These are phyloP conservation scores for Hortiboletus campestris DNA, from an alignment of 768 basidiomycete genomes.

Conservation along the genomic window DNA sequence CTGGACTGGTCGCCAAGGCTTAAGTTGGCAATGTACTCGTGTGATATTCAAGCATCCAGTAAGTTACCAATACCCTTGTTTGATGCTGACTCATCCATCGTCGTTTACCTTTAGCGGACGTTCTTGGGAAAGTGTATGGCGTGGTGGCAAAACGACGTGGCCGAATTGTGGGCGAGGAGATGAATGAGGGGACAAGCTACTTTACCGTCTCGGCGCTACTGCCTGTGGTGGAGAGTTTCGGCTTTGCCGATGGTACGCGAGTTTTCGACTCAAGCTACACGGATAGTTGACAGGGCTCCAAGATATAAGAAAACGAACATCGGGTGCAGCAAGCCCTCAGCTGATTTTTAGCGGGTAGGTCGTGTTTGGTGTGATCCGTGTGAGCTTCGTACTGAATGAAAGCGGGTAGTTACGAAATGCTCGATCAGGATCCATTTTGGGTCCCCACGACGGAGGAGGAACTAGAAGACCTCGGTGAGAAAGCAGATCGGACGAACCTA, in stretches of 20 bases:
- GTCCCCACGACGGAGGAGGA: slow-evolving; percentile 97
- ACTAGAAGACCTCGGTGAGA: slow-evolving; percentile 94
- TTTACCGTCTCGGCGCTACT: slow-evolving; percentile 89
- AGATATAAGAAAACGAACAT: slow-evolving; percentile 96
- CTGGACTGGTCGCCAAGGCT: slow-evolving; percentile 97
- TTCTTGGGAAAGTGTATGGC: slow-evolving; percentile 94
- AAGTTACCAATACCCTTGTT: slow-evolving; percentile 31
- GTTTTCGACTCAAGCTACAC: background rate
- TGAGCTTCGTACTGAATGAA: slow-evolving; percentile 15
- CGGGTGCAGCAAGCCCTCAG: slow-evolving; percentile 96
- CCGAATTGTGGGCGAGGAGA: slow-evolving; percentile 92
- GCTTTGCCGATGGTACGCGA: slow-evolving; percentile 86
- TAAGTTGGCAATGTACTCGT: slow-evolving; percentile 98
- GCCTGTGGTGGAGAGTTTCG: slow-evolving; percentile 96
- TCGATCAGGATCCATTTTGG: slow-evolving; percentile 97
- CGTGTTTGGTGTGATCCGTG: background rate
- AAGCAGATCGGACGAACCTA: slow-evolving; percentile 90
- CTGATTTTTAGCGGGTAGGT: slow-evolving; percentile 92
- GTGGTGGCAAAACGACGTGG: slow-evolving; percentile 92
- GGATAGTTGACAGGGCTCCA: slow-evolving; percentile 9
- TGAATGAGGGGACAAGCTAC: slow-evolving; percentile 96
- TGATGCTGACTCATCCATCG: slow-evolving; percentile 9
- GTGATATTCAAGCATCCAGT: slow-evolving; percentile 98
- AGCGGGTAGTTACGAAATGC: slow-evolving; percentile 74
- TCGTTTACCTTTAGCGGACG: slow-evolving; percentile 64